phyloP scores from a whole-genome alignment of 78 protist species.

The Diacronema lutheri region DNA sequence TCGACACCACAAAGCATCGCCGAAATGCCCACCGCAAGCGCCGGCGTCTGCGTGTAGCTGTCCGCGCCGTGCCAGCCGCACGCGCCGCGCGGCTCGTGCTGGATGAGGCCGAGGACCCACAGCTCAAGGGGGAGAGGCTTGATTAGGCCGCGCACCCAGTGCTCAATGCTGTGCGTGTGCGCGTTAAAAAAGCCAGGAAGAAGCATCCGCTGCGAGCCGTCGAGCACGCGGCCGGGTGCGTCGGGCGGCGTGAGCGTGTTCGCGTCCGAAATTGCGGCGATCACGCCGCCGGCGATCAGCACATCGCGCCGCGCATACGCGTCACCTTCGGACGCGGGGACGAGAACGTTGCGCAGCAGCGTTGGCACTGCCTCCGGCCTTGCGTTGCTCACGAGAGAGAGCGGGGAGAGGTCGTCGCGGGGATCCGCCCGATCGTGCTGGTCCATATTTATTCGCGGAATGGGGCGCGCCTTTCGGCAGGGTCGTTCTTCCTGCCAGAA shows the following conservation, averaged over 20 bases:
- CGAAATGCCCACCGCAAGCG: neutral
- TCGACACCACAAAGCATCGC: neutral
- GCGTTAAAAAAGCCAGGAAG: neutral
- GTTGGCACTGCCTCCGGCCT: too few species aligned
- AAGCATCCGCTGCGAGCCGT: neutral
- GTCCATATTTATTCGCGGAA: too few species aligned
- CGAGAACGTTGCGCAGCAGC: too few species aligned
- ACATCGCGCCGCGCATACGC: neutral
- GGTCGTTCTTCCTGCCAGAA: too few species aligned
- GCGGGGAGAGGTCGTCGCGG: too few species aligned
- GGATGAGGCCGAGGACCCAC: neutral
- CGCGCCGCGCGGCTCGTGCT: conserved; percentile 2
- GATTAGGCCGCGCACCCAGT: neutral
- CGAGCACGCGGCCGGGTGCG: neutral
- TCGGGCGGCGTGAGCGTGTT: neutral
- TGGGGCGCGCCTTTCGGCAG: too few species aligned
- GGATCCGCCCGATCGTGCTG: too few species aligned
- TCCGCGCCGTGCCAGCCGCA: neutral
- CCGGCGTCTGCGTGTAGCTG: neutral
- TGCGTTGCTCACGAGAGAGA: too few species aligned
- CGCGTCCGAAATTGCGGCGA: neutral
- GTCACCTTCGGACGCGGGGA: too few species aligned
- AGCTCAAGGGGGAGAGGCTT: conserved; percentile 2
- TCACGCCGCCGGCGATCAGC: neutral
- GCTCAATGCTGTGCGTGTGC: neutral